Conservation (phyloP, 257 asterid species). For the Fraxinus quadrangulata region DNA sequence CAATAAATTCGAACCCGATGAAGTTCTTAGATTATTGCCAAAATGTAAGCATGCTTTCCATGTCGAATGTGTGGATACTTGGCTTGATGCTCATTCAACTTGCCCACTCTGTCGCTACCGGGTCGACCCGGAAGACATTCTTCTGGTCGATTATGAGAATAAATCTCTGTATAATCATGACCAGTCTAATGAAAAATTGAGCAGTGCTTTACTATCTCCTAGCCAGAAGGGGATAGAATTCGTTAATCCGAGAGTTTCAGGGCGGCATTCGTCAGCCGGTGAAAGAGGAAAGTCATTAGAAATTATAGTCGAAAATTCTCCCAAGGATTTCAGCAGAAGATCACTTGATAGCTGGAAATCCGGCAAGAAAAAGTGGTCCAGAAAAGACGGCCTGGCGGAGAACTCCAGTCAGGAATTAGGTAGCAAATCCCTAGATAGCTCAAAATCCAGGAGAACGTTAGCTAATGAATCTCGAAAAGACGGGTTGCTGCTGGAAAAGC, state of each 20-base stretch:
- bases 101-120: constrained; percentile 88
- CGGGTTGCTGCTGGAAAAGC: constrained; percentile 39
- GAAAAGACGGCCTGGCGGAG: background rate
- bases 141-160: constrained; percentile 41
- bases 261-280: constrained; percentile 73
- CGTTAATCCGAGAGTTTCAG: constrained; percentile 39
- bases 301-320: constrained; percentile 49
- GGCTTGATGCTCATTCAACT: constrained; percentile 91
- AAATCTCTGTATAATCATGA: constrained; percentile 12
- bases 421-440: constrained; percentile 20
- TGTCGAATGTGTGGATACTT: constrained; percentile 83
- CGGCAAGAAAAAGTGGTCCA: constrained; percentile 22
- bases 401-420: background rate
- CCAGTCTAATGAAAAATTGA: background rate
- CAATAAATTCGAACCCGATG: constrained; percentile 55
- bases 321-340: constrained; percentile 35
- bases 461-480: constrained; percentile 48
- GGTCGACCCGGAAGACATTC: constrained; percentile 81
- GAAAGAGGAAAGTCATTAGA: constrained; percentile 44
- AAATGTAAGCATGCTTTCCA: constrained; percentile 89
- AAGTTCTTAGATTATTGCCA: constrained; percentile 65
- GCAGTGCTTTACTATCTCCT: background rate
- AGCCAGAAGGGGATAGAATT: constrained; percentile 16
- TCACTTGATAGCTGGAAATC: constrained; percentile 67
- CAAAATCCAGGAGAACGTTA: constrained; percentile 22